These are phyloP conservation scores for Sugiyamaella qingdaonensis DNA, from an alignment of 805 yeast species.

Conservation along the genomic window DNA sequence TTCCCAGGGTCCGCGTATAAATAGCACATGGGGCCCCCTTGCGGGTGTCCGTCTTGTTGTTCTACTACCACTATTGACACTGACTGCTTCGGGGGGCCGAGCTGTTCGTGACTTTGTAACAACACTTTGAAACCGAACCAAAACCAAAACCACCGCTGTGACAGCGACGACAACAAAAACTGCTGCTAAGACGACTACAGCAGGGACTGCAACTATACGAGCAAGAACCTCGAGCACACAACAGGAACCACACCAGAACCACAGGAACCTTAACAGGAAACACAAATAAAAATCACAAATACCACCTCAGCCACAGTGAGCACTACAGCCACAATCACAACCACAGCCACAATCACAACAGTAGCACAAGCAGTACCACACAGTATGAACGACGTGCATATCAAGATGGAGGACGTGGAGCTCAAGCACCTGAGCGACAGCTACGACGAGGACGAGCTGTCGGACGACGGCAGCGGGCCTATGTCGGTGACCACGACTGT, in stretches of 20 bases:
- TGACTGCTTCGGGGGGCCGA: conserved; percentile 1
- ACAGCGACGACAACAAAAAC: not conserved
- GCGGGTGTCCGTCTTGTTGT: not conserved
- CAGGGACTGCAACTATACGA: too few species aligned
- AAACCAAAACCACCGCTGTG: not conserved
- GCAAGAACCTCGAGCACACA: too few species aligned
- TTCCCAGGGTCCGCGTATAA: not conserved
- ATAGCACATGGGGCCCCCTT: not conserved
- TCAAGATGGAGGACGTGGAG: conserved; percentile 1
- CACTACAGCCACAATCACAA: too few species aligned
- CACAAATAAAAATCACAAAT: too few species aligned
- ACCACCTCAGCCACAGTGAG: too few species aligned
- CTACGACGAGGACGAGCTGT: not conserved
- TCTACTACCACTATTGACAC: not conserved
- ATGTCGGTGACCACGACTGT: conserved; percentile 16
- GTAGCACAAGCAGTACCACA: too few species aligned
- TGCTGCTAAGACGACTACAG: too few species aligned
- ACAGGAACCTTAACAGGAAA: too few species aligned
- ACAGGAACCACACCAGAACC: too few species aligned
- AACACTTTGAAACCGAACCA: not conserved
- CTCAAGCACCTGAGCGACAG: conserved; percentile 1
- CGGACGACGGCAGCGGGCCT: conserved; percentile 2
- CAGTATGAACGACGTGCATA: not conserved
- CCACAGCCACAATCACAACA: too few species aligned
- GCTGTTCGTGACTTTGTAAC: not conserved